phyloP scores from a whole-genome alignment of 1,284 basidiomycete genomes.

The Papiliotrema terrestris region DNA sequence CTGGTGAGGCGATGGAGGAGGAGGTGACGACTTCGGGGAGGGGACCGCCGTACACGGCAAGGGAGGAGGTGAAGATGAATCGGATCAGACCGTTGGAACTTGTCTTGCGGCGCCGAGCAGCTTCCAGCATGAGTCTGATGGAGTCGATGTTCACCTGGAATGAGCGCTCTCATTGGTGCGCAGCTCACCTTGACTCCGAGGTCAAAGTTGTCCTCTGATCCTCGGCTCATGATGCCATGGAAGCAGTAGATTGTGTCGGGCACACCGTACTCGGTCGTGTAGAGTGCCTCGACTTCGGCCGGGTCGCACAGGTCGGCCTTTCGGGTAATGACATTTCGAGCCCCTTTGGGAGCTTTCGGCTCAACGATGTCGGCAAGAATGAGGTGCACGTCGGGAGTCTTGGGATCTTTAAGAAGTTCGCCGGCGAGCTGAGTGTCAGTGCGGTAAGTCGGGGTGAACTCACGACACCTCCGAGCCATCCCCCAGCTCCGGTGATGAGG shows the following conservation, averaged over 20 bases:
- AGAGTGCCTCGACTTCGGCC: slow-evolving; percentile 51
- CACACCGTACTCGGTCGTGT: slow-evolving; percentile 37
- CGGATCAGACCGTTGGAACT: slow-evolving; percentile 45
- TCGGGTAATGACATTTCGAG: slow-evolving; percentile 48
- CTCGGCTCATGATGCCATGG: slow-evolving; percentile 63
- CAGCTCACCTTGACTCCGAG: slow-evolving; percentile 53
- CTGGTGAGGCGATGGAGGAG: slow-evolving; percentile 57
- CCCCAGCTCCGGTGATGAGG: slow-evolving; percentile 42
- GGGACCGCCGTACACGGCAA: slow-evolving; percentile 64
- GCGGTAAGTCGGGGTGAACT: slow-evolving; percentile 8
- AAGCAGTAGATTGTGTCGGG: slow-evolving; percentile 55
- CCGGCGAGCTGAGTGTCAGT: slow-evolving; percentile 26
- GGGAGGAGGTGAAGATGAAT: slow-evolving; percentile 62
- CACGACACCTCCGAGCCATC: slow-evolving; percentile 43
- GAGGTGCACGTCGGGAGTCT: slow-evolving; percentile 41
- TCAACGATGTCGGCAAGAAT: slow-evolving; percentile 51
- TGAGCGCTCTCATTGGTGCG: background rate
- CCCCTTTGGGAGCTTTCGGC: slow-evolving; percentile 51
- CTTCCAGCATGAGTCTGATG: slow-evolving; percentile 56
- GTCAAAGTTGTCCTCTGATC: slow-evolving; percentile 62
- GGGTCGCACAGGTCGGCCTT: slow-evolving; percentile 56
- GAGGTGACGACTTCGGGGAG: slow-evolving; percentile 56
- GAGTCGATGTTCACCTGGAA: slow-evolving; percentile 59
- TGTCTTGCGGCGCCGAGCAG: slow-evolving; percentile 47
- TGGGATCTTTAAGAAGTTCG: slow-evolving; percentile 37